Evolutionary conservation across 2,329 filamentous ascomycete genomes (phyloP), one percentile per base, ranked within the genome.

Genomic region (Xylaria sp.): DNA sequence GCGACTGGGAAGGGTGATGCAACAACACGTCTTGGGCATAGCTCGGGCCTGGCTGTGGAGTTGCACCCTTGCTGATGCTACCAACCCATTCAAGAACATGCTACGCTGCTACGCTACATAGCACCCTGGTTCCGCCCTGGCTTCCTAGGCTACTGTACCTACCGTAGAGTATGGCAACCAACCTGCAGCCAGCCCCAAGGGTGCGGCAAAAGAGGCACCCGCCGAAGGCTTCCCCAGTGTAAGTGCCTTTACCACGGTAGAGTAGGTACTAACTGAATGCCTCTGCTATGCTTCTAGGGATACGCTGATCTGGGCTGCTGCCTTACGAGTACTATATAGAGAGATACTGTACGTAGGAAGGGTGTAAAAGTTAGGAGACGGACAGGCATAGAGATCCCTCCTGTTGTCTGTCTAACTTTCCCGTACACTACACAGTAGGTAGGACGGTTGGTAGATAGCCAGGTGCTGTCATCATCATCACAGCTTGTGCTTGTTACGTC

Each of bases 381-480:
- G 15, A 58, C 66, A 66, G 59, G 66, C 69, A 69, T 71, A 44
- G 37, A 52, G 66, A 71, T 71, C 69, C 66, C 23, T 56, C 50
- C 10, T 59, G 15, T 39, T n/a, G 32, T 58, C 46, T 48, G n/a
- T 50, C 46, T 66, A 55, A 20, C 32, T 12, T n/a, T 48, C 37
- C 65, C 46, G 46, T 20, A 28, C 60, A 55, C 34, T 37, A 37
- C 34, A 37, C 34, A 10, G 34, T 37, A 37, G 34, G 34, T 37
- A 34, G 32, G 32, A 10, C 32, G 32, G 32, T 34, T 4, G 9
- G 32, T 34, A 37, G 34, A 10, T 37, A 37, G 5, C 37, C 12
- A n/a, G n/a, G 23, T 44, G 23, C 51, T 66, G 51, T 15, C 56
- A 41, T 46, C 48, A 56, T 37, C 23, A 60, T 50, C 28, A 20